These are phyloP conservation scores for Pelargonium myrrhifolium DNA, from an alignment of 441 rosid species.

Conservation along the genomic window DNA sequence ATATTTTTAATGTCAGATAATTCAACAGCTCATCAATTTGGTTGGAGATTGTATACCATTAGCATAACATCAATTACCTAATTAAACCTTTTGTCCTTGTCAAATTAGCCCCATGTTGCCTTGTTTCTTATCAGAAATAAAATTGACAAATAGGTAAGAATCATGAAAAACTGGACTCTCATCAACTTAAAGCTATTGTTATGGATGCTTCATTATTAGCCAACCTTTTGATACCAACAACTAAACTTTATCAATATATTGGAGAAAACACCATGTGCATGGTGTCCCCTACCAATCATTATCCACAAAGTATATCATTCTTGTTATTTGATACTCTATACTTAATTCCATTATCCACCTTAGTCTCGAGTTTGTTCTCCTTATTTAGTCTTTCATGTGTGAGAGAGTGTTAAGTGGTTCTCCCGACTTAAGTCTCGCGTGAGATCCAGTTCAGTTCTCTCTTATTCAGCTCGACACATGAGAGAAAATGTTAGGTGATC, in stretches of 20 bases:
- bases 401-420: no score
- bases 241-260: neutral
- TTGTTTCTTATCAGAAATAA: neutral
- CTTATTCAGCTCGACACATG: no score
- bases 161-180: neutral
- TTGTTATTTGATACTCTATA: neutral
- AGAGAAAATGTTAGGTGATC: no score
- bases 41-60: neutral
- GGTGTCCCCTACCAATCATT: neutral
- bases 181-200: neutral
- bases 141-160: neutral
- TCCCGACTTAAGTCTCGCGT: no score
- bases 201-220: constrained; percentile 2
- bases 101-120: neutral
- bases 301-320: neutral
- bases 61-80: neutral
- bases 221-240: neutral
- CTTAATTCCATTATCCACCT: no score
- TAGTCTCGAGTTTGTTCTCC: no score
- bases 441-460: no score
- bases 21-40: no score
- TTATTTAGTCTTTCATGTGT: no score
- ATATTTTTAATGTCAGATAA: no score
- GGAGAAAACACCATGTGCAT: neutral
- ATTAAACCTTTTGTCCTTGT: neutral